Percentiles rank a stretch among this genome's conserved stretches.
Evolutionary conservation across 73 alveolate genomes (phyloP).

Genomic region (Urostyla sp.): DNA sequence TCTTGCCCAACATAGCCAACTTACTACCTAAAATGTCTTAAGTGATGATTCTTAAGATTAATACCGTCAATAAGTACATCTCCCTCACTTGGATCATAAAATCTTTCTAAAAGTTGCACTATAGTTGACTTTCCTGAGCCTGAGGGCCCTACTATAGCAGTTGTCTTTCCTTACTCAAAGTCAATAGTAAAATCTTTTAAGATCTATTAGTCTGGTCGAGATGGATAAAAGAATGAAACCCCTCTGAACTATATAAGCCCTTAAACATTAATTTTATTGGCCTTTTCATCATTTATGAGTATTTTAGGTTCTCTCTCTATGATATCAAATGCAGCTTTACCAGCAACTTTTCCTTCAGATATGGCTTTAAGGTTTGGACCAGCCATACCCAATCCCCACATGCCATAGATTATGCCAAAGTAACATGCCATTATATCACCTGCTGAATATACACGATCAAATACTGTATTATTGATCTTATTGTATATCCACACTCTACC

Average conservation of each 20-base stretch:
- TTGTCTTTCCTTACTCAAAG: slow-evolving; percentile 77
- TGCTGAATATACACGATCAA: slow-evolving; percentile 64
- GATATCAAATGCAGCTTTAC: slow-evolving; percentile 62
- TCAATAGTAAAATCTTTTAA: slow-evolving; percentile 55
- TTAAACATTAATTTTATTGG: slow-evolving; percentile 22
- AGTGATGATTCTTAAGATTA: slow-evolving; percentile 19
- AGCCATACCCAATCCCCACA: slow-evolving; percentile 78
- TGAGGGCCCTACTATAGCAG: slow-evolving; percentile 88
- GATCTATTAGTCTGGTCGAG: slow-evolving; percentile 70
- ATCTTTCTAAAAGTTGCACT: slow-evolving; percentile 77
- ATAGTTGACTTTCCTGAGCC: slow-evolving; percentile 90
- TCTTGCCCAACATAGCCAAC: slow-evolving; percentile 73
- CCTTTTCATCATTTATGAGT: slow-evolving; percentile 32
- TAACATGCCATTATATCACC: slow-evolving; percentile 77
- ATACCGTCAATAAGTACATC: slow-evolving; percentile 73
- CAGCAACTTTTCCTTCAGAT: slow-evolving; percentile 80
- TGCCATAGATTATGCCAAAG: slow-evolving; percentile 83
- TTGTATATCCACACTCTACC: slow-evolving; percentile 46
- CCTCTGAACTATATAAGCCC: slow-evolving; percentile 71
- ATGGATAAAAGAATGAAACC: slow-evolving; percentile 77
- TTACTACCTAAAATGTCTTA: slow-evolving; percentile 56
- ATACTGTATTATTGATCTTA: slow-evolving; percentile 16
- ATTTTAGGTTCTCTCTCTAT: slow-evolving; percentile 79
- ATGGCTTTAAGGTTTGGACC: slow-evolving; percentile 78
- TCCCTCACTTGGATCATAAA: slow-evolving; percentile 82